phyloP scores from a whole-genome alignment of 495 filamentous ascomycete species.

The Penicillium soppii region DNA sequence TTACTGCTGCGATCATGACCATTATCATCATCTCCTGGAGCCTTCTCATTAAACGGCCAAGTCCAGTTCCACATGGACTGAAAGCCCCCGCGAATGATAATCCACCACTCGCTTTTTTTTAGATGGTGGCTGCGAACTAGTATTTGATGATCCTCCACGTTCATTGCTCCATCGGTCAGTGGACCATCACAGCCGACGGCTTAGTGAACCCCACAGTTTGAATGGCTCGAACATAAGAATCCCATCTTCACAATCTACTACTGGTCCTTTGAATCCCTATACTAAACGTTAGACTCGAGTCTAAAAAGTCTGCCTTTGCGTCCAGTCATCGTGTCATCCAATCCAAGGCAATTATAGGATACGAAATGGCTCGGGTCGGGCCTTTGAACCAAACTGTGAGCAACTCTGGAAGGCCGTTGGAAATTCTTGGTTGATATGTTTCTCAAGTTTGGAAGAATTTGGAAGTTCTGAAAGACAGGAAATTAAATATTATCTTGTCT shows the following conservation, averaged over 20 bases:
- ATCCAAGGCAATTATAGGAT: not conserved
- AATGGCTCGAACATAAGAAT: not conserved
- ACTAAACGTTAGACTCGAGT: not conserved
- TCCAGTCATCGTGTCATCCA: not conserved
- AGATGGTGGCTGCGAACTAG: constrained; percentile 16
- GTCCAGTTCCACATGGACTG: constrained; percentile 20
- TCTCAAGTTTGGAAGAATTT: too few relatives aligned
- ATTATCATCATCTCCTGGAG: too few relatives aligned
- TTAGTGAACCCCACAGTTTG: constrained; percentile 13
- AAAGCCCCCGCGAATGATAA: constrained; percentile 13
- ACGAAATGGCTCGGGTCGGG: constrained; percentile 25
- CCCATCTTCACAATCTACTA: not conserved
- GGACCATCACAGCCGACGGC: constrained; percentile 17
- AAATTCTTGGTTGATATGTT: not conserved
- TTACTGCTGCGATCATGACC: too few relatives aligned
- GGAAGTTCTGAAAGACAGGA: too few relatives aligned
- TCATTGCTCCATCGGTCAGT: constrained; percentile 13
- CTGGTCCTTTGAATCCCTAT: not conserved
- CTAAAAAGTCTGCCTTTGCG: not conserved
- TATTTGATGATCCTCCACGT: constrained; percentile 1
- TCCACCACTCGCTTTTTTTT: constrained; percentile 14
- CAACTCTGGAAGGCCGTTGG: constrained; percentile 7
- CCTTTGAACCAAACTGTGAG: constrained; percentile 27
- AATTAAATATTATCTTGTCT: not conserved
- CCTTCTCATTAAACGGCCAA: too few relatives aligned